Percentiles rank a stretch among this genome's conserved stretches.
Evolutionary conservation across 345 rosid genomes (phyloP).

Genomic region (Corymbia maculata): DNA sequence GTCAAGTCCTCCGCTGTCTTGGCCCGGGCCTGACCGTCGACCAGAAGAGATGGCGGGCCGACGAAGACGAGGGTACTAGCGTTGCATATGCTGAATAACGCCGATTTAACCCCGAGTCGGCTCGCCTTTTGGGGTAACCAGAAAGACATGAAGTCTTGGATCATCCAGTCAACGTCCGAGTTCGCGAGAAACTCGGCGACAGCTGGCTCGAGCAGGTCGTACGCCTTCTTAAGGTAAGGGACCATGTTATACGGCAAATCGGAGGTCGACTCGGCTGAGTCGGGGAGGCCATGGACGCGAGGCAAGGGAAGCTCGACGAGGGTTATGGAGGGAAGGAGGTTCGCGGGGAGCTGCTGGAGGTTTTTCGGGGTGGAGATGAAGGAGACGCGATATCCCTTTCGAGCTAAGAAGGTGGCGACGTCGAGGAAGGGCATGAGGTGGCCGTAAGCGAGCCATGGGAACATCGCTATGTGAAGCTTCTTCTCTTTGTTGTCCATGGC

Average conservation of each 20-base stretch:
- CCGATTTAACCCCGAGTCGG: constrained; percentile 6
- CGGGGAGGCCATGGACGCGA: constrained; percentile 12
- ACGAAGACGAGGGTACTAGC: background rate
- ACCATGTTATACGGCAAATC: constrained; percentile 14
- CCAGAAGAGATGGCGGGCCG: constrained; percentile 3
- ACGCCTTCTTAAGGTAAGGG: constrained; percentile 25
- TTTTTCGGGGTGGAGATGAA: background rate
- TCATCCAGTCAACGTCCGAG: constrained; percentile 15
- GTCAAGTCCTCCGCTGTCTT: constrained; percentile 12
- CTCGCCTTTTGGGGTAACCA: constrained; percentile 24
- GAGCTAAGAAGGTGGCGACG: background rate
- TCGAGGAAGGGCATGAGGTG: background rate
- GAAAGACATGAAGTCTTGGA: constrained; percentile 24
- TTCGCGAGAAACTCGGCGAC: constrained; percentile 11
- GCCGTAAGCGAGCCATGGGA: constrained; percentile 1
- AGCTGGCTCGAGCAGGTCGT: constrained; percentile 12
- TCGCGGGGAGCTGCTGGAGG: background rate
- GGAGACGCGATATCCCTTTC: background rate
- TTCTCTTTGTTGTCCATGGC: background rate
- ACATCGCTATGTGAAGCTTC: background rate
- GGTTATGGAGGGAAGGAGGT: background rate
- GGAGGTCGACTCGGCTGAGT: constrained; percentile 16
- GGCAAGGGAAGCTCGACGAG: constrained; percentile 15
- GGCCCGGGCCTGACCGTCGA: background rate
- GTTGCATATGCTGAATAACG: constrained; percentile 12